Percentiles rank a stretch among this genome's conserved stretches.
Conservation (phyloP, 495 filamentous ascomycete species). For the Astrothelium subdiscretum region DNA sequence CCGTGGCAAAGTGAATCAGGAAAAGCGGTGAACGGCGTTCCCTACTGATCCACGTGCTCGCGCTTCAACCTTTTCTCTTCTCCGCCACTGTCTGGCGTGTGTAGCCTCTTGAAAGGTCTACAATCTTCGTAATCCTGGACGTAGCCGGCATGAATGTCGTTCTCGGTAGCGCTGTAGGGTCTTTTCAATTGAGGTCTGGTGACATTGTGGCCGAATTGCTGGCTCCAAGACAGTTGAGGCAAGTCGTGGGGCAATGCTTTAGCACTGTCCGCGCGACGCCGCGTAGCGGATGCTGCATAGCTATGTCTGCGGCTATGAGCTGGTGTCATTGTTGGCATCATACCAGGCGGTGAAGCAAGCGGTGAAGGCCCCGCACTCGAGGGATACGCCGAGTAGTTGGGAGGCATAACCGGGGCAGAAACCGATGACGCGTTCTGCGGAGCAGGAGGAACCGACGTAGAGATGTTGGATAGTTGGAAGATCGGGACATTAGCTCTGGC, state of each 20-base stretch:
- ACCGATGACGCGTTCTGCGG: background rate
- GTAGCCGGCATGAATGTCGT: background rate
- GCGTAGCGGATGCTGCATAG: background rate
- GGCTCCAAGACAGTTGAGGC: background rate
- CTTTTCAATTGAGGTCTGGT: background rate
- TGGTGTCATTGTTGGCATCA: background rate
- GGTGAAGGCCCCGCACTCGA: background rate
- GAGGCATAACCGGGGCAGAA: background rate
- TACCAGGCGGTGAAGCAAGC: background rate
- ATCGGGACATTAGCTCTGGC: constrained; percentile 30
- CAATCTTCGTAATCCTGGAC: background rate
- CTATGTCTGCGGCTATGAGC: background rate
- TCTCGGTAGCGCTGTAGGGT: background rate
- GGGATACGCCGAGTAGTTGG: background rate
- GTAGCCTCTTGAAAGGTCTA: background rate
- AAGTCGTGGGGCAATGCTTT: background rate
- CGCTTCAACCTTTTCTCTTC: background rate
- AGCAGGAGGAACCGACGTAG: background rate
- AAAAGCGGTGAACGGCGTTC: background rate
- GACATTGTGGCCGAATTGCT: background rate
- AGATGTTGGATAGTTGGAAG: constrained; percentile 21
- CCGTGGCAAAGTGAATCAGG: background rate
- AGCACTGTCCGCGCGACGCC: background rate
- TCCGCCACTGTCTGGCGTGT: background rate
- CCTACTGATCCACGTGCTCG: background rate